Percentiles rank a stretch among this genome's conserved stretches.
Evolutionary conservation across 2,329 filamentous ascomycete species (phyloP).

Genomic region (Fusarium nematophilum): DNA sequence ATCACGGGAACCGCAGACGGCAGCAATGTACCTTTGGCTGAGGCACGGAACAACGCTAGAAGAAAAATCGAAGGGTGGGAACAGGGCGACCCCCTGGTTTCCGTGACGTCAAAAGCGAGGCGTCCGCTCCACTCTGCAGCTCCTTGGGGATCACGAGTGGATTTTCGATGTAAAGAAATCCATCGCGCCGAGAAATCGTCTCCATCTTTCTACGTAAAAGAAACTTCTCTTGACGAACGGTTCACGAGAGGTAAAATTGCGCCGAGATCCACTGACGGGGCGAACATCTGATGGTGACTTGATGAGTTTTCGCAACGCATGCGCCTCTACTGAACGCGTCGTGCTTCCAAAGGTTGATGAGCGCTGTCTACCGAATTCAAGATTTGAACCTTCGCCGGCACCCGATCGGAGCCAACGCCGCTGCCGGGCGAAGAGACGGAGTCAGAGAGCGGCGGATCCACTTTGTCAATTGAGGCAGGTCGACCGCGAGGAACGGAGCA

Average conservation of each 20-base stretch:
- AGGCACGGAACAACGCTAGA: slow-evolving; percentile 18
- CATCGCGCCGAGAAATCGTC: slow-evolving; percentile 29
- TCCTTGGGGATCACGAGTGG: slow-evolving; percentile 18
- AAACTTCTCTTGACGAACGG: slow-evolving; percentile 16
- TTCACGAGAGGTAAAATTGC: slow-evolving; percentile 10
- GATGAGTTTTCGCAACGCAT: too few species aligned
- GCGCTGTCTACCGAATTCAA: neutral
- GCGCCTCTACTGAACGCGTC: too few species aligned
- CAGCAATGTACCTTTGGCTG: too few species aligned
- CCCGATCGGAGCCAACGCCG: neutral
- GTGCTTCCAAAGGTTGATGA: too few species aligned
- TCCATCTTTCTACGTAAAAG: slow-evolving; percentile 42
- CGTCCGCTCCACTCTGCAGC: slow-evolving; percentile 17
- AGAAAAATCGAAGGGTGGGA: neutral
- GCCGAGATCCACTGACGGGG: slow-evolving; percentile 18
- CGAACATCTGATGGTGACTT: neutral
- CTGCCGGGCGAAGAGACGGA: neutral
- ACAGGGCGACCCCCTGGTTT: slow-evolving; percentile 8
- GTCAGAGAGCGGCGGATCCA: neutral
- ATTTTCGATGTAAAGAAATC: slow-evolving; percentile 16
- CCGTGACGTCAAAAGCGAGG: slow-evolving; percentile 25
- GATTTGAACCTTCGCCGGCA: neutral
- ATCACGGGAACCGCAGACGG: too few species aligned
- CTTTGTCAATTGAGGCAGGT: slow-evolving; percentile 4
- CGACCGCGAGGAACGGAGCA: slow-evolving; percentile 12